phyloP scores from a whole-genome alignment of 2,329 filamentous ascomycete species.

The Fusarium succisae region DNA sequence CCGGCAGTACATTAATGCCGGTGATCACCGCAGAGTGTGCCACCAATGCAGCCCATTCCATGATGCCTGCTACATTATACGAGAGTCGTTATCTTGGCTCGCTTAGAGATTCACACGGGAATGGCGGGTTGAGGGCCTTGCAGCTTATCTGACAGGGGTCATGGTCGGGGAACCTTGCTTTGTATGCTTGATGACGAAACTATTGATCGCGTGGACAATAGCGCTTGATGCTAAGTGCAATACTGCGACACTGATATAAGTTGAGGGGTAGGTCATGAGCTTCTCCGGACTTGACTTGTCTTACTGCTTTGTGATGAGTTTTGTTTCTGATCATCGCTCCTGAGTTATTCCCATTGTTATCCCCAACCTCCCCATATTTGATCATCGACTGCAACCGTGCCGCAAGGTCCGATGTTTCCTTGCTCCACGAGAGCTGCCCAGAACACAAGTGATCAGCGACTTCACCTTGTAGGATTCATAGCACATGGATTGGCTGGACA shows the following conservation, averaged over 20 bases:
- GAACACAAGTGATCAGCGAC: too few relatives aligned
- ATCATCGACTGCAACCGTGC: background rate
- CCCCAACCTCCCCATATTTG: background rate
- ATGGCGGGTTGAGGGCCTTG: background rate
- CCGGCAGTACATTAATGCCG: background rate
- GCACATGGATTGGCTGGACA: background rate
- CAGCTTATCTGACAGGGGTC: background rate
- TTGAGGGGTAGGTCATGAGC: background rate
- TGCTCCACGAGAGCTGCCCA: too few relatives aligned
- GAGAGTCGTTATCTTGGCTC: background rate
- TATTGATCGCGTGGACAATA: background rate
- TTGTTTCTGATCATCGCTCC: background rate
- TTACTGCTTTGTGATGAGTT: background rate
- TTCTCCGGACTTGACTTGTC: background rate
- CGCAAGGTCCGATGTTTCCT: background rate
- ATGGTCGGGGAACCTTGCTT: background rate
- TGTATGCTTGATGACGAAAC: constrained; percentile 9
- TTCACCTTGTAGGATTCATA: rapidly evolving
- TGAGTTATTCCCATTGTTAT: background rate
- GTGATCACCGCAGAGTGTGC: background rate
- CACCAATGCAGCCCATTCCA: background rate
- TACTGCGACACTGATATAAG: background rate
- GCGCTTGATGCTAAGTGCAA: background rate
- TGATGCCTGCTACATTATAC: background rate
- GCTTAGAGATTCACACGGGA: background rate